These are phyloP conservation scores for Cytospora piceicola DNA, from an alignment of 2,329 filamentous ascomycete species.

Conservation along the genomic window DNA sequence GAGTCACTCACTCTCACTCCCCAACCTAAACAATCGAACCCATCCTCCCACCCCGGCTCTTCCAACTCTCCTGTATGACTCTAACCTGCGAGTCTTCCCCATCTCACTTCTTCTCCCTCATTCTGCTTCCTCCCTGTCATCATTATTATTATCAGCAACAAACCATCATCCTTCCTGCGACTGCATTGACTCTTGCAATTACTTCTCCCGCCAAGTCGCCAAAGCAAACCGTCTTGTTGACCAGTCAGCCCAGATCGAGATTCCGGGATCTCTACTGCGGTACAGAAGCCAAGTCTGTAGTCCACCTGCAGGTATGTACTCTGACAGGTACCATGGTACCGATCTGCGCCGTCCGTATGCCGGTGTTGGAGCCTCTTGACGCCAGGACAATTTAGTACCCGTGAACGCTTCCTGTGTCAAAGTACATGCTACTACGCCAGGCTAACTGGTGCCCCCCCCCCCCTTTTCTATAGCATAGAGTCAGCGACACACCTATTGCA, in stretches of 20 bases:
- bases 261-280: conserved; percentile 29
- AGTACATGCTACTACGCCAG: neutral
- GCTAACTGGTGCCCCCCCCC: neutral
- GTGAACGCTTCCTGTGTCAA: neutral
- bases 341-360: neutral
- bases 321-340: neutral
- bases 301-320: conserved; percentile 2
- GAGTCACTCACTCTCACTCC: neutral
- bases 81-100: conserved; percentile 6
- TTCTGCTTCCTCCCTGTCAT: conserved; percentile 15
- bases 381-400: neutral
- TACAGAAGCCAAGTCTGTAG: conserved; percentile 18
- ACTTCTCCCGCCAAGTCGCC: conserved; percentile 13
- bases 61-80: conserved; percentile 13
- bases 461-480: conserved; percentile 4
- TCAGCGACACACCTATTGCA: conserved; percentile 3
- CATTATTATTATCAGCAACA: neutral
- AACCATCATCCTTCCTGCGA: neutral
- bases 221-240: conserved; percentile 34
- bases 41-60: neutral
- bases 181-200: conserved; percentile 8
- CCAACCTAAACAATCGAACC: conserved; percentile 3
- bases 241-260: conserved; percentile 40
- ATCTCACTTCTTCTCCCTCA: conserved; percentile 31
- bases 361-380: conserved; percentile 2